Base-by-base conservation (phyloP, 352 stramenopile genomes). In the Phytophthora macrochlamydospora region DNA sequence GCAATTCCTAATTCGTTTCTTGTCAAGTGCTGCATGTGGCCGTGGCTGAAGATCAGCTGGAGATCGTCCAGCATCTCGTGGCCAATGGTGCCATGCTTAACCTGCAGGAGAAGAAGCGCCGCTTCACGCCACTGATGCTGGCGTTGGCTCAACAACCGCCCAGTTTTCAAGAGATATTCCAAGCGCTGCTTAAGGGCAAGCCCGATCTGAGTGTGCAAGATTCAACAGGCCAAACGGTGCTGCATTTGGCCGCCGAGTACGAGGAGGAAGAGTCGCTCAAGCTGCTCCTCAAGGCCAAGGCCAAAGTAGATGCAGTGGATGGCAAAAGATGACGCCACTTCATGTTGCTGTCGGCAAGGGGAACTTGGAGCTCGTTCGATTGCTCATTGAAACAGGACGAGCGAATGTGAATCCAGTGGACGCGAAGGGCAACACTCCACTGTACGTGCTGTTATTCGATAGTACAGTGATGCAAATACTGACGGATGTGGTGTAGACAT, bases 51-150 rank as follows among this genome's bases (percentile, higher is more conserved):
- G 83, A 90, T 46, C 81, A 92, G 57, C 46, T 92, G 51, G 73
- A 89, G 57, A 76, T 93, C 59, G 85, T 92, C 33, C 72, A 87
- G 68, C 75, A 90, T 58, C 69, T 93, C 18, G 82, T 92, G 30
- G 70, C 73, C 55, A 82, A 90, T 75, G 83, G 85, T 12, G 81
- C 75, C n/a, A 72, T 76, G 58, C 74, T 93, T 12, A 88, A 93
- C 32, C 62, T 85, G 48, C 81, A 92, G 66, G 79, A 91, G 31
- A 93, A 90, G 73, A 92, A 92, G 68, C 85, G 76, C 53, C 76
- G 72, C 40, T 92, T 92, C 67, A 93, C 85, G 51, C 81, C 85
- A 31, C 55, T 91, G 31, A 93, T 93, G 85, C 73, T 93, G 33
- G 81, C 78, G 30, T 59, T 93, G 43, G 85, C 85, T 29, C 85